Conservation (phyloP, 2,329 filamentous ascomycete genomes). For the Cryphonectria parasitica region DNA sequence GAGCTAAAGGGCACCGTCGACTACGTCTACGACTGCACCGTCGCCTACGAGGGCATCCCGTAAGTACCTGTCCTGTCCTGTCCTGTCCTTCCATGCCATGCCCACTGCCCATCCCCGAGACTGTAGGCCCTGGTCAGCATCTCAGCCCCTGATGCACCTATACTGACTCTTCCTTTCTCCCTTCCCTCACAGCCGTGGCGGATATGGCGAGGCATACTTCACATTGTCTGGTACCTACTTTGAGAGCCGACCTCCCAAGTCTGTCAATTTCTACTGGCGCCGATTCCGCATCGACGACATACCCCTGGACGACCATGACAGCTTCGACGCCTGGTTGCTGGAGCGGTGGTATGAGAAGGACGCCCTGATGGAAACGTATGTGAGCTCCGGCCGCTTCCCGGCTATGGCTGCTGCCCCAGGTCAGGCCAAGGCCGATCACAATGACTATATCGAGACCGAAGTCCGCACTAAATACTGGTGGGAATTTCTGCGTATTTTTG, state of each 20-base stretch:
- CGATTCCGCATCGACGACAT: constrained; percentile 81
- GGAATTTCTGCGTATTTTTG: constrained; percentile 60
- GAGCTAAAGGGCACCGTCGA: constrained; percentile 76
- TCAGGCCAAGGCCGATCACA: constrained; percentile 39
- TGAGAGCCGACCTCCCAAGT: constrained; percentile 86
- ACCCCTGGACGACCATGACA: constrained; percentile 71
- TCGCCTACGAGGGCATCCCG: constrained; percentile 93
- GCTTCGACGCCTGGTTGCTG: constrained; percentile 84
- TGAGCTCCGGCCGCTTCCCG: constrained; percentile 79
- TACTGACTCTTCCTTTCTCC: background rate
- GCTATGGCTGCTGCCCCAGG: constrained; percentile 56
- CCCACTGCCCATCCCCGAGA: too few relatives aligned
- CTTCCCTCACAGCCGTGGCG: constrained; percentile 60
- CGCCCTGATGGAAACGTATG: constrained; percentile 80
- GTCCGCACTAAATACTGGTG: constrained; percentile 57
- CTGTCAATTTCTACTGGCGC: constrained; percentile 96
- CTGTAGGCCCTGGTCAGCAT: constrained; percentile 1
- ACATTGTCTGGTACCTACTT: constrained; percentile 86
- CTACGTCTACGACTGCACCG: constrained; percentile 90
- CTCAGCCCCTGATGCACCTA: background rate
- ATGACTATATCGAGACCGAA: constrained; percentile 59
- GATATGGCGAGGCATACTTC: constrained; percentile 90
- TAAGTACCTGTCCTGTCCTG: constrained; percentile 53
- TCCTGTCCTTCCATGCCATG: background rate
- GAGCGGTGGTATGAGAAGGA: constrained; percentile 94